Conservation (phyloP, 177 flowering plant genomes). For the Vitis hybrid region DNA sequence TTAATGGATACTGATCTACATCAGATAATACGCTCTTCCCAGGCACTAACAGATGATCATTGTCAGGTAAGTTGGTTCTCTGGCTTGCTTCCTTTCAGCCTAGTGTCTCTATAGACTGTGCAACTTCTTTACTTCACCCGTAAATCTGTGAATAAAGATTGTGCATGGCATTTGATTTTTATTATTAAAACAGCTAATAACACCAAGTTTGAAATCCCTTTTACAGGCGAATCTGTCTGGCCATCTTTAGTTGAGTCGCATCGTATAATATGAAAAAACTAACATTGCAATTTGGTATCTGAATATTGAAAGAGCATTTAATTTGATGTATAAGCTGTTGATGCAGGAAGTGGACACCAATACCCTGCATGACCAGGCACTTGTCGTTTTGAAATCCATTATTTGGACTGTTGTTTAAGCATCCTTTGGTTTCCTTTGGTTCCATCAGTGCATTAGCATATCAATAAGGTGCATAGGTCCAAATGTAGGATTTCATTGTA, state of each 20-base stretch:
- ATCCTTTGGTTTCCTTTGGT: too few relatives aligned
- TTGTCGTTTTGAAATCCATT: too few relatives aligned
- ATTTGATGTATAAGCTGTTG: too few relatives aligned
- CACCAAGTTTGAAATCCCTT: neutral
- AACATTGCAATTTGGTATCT: neutral
- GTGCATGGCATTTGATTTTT: neutral
- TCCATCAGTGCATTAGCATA: too few relatives aligned
- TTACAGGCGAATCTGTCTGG: neutral
- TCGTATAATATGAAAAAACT: neutral
- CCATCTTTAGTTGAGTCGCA: too few relatives aligned
- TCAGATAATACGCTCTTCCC: constrained; percentile 74
- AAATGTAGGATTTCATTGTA: too few relatives aligned
- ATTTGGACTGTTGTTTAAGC: too few relatives aligned
- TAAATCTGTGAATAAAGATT: neutral
- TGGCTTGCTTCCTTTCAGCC: neutral
- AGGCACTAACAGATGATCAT: constrained; percentile 76
- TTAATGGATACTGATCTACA: constrained; percentile 89
- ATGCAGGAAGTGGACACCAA: too few relatives aligned
- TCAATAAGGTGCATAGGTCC: too few relatives aligned
- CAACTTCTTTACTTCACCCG: neutral
- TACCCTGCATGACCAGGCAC: too few relatives aligned
- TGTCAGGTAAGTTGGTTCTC: constrained; percentile 56
- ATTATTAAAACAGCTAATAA: too few relatives aligned
- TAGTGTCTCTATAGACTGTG: neutral
- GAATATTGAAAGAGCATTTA: neutral